Base-by-base conservation (phyloP, 306 rosid genomes). In the Cucurbita ficifolia region DNA sequence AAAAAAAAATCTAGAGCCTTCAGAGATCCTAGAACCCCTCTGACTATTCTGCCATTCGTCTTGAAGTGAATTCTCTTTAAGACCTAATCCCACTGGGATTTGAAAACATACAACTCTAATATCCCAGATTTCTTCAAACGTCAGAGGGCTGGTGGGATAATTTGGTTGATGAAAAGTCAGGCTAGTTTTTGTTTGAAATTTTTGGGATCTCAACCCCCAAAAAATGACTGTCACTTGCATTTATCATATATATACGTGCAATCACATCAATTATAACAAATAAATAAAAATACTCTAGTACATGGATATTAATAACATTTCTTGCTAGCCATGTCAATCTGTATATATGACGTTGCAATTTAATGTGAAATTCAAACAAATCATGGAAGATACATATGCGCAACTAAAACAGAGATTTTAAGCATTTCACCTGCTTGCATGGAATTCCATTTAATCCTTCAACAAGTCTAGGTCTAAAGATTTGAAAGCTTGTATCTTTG, bases 381-480 rank as follows among this genome's bases (percentile, higher is more conserved):
- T 45, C 73, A 22, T 16, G 7, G 55, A 49, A 22, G 54, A 69
- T 69, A 49, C 18, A 18, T 14, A 24, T 43, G 40, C 16, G 35
- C 21, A 59, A 13, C 24, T 58, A 38, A 70, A 68, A 46, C 39
- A 65, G 52, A 40, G 59, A 72, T n/a, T 56, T 50, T 56, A 62
- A 46, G 46, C 72, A 76, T 8, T 16, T n/a, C 36, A 90, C 98
- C 92, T 90, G 97, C 84, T 85, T 93, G 92, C 97, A 90, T 79
- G 88, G 86, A 77, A 87, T 68, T 76, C 84, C 90, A 68, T 81
- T 88, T 77, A 93, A 80, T 76, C 90, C 84, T 64, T 93, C 98
- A 80, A 93, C 94, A 67, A 87, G 86, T 58, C 94, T 89, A 24
- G 98, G 97, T 87, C 97, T 84, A 61, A 77, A 86, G 65, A 93